Conservation (phyloP, 768 basidiomycete species). For the Gloeopeniophorella convolvens region DNA sequence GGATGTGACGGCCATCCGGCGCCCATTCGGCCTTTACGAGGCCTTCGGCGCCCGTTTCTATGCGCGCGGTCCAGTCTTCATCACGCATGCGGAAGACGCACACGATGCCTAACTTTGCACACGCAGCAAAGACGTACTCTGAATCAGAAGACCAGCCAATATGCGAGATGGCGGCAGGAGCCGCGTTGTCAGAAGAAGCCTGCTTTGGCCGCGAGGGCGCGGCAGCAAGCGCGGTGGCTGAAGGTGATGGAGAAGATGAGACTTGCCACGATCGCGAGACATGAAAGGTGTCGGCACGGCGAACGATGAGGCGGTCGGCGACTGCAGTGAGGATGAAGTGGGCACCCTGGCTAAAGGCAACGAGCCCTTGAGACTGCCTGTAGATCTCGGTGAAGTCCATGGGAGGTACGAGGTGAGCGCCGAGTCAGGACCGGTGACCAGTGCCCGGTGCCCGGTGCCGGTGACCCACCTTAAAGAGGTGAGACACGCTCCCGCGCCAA, state of each 20-base stretch:
- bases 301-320: conserved; percentile 72
- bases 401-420: neutral
- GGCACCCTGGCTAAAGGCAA: conserved; percentile 78
- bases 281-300: conserved; percentile 78
- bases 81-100: conserved; percentile 76
- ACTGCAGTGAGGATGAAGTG: conserved; percentile 81
- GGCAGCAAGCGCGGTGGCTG: conserved; percentile 35
- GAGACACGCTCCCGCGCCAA: no score
- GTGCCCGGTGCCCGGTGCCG: neutral
- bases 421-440: neutral
- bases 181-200: conserved; percentile 25
- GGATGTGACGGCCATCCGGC: conserved; percentile 70
- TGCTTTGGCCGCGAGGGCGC: conserved; percentile 29
- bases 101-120: conserved; percentile 61
- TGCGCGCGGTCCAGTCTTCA: conserved; percentile 69
- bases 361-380: conserved; percentile 60
- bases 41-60: conserved; percentile 80
- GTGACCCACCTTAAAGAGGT: no score
- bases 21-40: conserved; percentile 88
- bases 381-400: conserved; percentile 91
- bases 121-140: conserved; percentile 78
- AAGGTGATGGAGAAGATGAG: conserved; percentile 46
- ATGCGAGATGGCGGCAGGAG: conserved; percentile 54
- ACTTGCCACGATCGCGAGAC: conserved; percentile 77
- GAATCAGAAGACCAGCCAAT: conserved; percentile 86